phyloP scores from a whole-genome alignment of 2,329 filamentous ascomycete species.

The Ophiostoma sp. region DNA sequence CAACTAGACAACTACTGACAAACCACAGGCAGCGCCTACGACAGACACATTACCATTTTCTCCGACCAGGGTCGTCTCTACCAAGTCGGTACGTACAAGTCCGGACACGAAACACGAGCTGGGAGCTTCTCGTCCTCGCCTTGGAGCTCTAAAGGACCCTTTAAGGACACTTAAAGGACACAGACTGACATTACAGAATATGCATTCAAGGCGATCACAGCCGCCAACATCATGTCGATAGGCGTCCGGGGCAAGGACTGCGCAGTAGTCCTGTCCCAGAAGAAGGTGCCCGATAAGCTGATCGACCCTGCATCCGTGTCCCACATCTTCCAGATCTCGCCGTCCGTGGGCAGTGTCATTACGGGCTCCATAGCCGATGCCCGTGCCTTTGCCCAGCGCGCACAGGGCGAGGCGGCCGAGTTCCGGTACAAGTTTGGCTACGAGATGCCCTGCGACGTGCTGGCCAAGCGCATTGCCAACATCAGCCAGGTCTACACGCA shows the following conservation, averaged over 20 bases:
- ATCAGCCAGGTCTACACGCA: constrained; percentile 99
- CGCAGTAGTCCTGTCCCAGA: constrained; percentile 94
- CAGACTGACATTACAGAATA: constrained; percentile 66
- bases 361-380: constrained; percentile 98
- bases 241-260: constrained; percentile 95
- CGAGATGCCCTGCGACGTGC: constrained; percentile 97
- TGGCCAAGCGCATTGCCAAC: constrained; percentile 95
- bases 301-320: constrained; percentile 96
- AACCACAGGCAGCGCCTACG: constrained; percentile 71
- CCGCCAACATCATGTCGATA: constrained; percentile 97
- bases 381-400: constrained; percentile 84
- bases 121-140: not conserved
- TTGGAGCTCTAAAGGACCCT: not conserved
- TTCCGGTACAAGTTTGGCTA: constrained; percentile 99
- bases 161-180: not conserved
- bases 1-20: constrained; percentile 15
- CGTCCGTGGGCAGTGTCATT: constrained; percentile 95
- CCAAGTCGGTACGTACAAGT: constrained; percentile 75
- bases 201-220: constrained; percentile 99
- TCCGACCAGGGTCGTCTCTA: constrained; percentile 97
- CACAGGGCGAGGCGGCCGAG: constrained; percentile 91
- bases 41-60: constrained; percentile 99
- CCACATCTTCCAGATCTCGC: constrained; percentile 94
- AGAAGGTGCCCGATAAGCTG: constrained; percentile 99
- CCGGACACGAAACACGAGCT: constrained; percentile 12